Conservation (phyloP, 306 rosid genomes). For the Benincasa hispida region DNA sequence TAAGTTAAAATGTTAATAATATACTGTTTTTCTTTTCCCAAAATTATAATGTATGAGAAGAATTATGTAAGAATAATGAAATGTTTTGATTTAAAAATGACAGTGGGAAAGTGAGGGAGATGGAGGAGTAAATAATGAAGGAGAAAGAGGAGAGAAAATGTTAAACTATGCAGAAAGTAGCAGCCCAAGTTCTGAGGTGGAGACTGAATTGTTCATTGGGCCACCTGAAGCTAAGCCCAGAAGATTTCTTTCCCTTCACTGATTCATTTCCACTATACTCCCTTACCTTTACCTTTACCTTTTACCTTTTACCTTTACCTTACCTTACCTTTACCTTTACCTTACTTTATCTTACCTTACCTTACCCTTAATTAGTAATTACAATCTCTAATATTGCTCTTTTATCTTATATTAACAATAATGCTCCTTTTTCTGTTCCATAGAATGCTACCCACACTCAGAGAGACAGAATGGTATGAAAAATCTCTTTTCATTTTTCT, state of each 20-base stretch:
- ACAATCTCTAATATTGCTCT: no score
- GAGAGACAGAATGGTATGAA: background rate
- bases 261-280: background rate
- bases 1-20: no score
- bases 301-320: no score
- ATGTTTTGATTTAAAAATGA: no score
- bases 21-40: no score
- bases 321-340: background rate
- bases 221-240: constrained; percentile 40
- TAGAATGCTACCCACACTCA: no score
- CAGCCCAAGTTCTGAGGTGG: constrained; percentile 58
- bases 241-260: constrained; percentile 6
- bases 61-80: no score
- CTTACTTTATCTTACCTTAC: no score
- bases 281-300: background rate
- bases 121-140: constrained; percentile 3
- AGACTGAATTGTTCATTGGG: constrained; percentile 75
- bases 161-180: constrained; percentile 21
- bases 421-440: no score
- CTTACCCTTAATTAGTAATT: no score
- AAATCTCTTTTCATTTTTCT: background rate
- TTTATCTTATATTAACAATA: no score
- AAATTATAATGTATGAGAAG: no score
- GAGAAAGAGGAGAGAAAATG: constrained; percentile 2
- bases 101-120: constrained; percentile 23